Conservation (phyloP, 352 stramenopile species). For the Globisporangium sylvaticum region DNA sequence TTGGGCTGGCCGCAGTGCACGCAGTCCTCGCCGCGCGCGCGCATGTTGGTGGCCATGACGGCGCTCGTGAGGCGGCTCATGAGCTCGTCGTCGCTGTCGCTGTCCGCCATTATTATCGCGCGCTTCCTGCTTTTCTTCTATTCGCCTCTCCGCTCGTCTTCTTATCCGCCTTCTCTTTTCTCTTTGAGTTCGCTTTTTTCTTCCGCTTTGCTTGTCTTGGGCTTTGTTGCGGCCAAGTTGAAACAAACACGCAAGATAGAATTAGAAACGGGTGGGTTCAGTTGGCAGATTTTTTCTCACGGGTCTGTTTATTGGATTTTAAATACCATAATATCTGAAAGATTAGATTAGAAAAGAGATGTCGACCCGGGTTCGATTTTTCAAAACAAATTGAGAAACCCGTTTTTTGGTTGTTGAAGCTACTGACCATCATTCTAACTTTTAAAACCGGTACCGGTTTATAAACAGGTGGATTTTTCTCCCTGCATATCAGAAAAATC, state of each 20-base stretch:
- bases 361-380: not conserved
- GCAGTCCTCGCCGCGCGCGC: constrained; percentile 47
- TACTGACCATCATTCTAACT: no score
- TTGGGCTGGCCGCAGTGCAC: constrained; percentile 64
- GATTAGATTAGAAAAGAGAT: not conserved
- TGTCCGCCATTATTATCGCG: constrained; percentile 47
- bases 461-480: no score
- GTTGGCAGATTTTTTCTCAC: not conserved
- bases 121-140: not conserved
- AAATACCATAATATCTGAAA: not conserved
- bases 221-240: not conserved
- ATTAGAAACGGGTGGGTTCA: not conserved
- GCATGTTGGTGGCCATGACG: constrained; percentile 25
- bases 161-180: not conserved
- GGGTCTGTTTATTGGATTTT: not conserved
- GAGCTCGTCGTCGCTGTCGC: constrained; percentile 87
- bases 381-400: no score
- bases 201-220: not conserved
- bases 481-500: no score
- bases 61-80: constrained; percentile 62
- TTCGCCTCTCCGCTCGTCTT: not conserved
- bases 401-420: no score
- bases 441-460: no score
- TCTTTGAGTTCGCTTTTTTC: not conserved
- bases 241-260: constrained; percentile 2